Evolutionary conservation across 108 stramenopile genomes (phyloP).

Genomic region (Skeletonema costatum): DNA sequence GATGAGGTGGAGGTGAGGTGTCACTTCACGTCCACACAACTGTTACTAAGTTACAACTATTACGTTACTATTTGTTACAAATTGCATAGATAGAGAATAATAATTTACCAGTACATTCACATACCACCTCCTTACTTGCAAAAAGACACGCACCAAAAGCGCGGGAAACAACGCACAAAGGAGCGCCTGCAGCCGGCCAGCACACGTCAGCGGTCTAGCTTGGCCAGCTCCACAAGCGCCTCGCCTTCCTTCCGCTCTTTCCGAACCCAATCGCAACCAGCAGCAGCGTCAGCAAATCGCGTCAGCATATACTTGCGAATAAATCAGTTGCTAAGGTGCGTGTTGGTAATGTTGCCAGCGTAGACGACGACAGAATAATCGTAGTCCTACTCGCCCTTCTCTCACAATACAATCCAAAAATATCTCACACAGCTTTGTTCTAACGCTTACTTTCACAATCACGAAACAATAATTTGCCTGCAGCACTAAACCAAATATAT

Average conservation of each 20-base stretch:
- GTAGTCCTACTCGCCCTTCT: background rate
- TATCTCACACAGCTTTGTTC: background rate
- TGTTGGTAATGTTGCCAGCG: background rate
- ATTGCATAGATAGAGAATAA: background rate
- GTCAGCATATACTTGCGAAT: background rate
- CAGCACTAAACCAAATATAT: background rate
- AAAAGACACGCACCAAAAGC: too few species aligned
- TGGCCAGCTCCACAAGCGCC: background rate
- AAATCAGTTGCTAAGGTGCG: background rate
- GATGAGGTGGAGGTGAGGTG: too few species aligned
- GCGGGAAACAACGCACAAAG: too few species aligned
- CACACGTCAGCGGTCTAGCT: background rate
- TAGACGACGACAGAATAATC: background rate
- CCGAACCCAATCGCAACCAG: background rate
- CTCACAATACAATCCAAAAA: background rate
- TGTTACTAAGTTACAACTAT: background rate
- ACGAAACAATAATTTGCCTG: background rate
- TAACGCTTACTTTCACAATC: background rate
- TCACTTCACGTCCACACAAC: too few species aligned
- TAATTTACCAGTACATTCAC: background rate
- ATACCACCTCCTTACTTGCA: background rate
- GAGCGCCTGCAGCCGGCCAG: too few species aligned
- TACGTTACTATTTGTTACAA: background rate
- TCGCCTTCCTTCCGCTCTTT: background rate
- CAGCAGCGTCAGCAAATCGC: background rate